Conservation (phyloP, 768 basidiomycete species). For the Tylopilus sp. region DNA sequence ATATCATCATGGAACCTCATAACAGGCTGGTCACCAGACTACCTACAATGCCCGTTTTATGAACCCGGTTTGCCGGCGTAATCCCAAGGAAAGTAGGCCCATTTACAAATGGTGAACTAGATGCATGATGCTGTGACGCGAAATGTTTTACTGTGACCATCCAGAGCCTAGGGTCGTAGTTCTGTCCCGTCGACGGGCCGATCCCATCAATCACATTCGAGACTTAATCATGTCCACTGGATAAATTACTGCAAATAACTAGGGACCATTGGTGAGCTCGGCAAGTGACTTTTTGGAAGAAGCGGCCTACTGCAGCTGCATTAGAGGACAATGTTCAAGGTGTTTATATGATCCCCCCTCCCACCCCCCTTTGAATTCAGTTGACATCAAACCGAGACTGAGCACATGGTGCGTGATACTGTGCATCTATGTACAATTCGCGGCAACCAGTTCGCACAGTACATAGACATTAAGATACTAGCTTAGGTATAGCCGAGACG, state of each 20-base stretch:
- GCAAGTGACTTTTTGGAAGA: not conserved
- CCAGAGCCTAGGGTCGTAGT: constrained; percentile 78
- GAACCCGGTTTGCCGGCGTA: constrained; percentile 80
- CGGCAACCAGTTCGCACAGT: too few relatives aligned
- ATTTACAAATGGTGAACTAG: constrained; percentile 91
- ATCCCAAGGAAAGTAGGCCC: constrained; percentile 96
- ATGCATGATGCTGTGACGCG: constrained; percentile 1
- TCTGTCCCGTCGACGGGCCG: constrained; percentile 66
- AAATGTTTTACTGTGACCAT: constrained; percentile 58
- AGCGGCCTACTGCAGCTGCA: constrained; percentile 73
- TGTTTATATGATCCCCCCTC: constrained; percentile 78
- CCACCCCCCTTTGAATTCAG: too few relatives aligned
- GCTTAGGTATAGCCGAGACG: not conserved
- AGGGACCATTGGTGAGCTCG: constrained; percentile 8
- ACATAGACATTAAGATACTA: too few relatives aligned
- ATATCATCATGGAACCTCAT: too few relatives aligned
- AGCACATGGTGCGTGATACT: too few relatives aligned
- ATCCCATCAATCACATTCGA: constrained; percentile 95
- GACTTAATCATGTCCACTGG: constrained; percentile 97
- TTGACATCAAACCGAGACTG: too few relatives aligned
- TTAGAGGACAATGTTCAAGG: constrained; percentile 81
- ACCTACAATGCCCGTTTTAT: too few relatives aligned
- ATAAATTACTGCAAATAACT: constrained; percentile 93
- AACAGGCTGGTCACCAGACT: too few relatives aligned
- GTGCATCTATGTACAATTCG: too few relatives aligned